Conservation (phyloP, 371 early-diverging fungal genomes). For the Mucor indicus region DNA sequence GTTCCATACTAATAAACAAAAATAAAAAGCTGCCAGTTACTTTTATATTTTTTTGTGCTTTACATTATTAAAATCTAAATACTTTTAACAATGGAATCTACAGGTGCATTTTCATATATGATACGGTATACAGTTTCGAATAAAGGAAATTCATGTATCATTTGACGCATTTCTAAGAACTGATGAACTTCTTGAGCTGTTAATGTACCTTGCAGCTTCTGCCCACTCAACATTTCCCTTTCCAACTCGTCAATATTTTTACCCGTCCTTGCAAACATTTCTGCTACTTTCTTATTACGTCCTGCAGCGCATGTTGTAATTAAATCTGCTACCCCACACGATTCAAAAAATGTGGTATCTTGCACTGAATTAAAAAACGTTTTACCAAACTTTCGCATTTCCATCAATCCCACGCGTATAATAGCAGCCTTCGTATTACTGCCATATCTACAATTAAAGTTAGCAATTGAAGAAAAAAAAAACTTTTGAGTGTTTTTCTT, state of each 20-base stretch:
- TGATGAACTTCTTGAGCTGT: conserved; percentile 89
- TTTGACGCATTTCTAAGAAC: conserved; percentile 65
- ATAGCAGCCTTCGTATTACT: conserved; percentile 97
- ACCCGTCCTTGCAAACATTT: conserved; percentile 80
- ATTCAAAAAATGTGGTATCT: conserved; percentile 91
- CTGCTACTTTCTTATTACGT: conserved; percentile 89
- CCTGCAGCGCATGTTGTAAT: conserved; percentile 95
- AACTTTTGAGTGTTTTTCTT: no score
- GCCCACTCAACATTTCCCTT: conserved; percentile 86
- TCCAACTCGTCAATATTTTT: conserved; percentile 87
- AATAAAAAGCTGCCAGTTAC: no score
- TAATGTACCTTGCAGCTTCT: conserved; percentile 96
- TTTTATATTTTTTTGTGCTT: no score
- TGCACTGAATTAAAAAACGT: conserved; percentile 73
- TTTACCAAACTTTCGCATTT: conserved; percentile 93
- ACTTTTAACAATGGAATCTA: conserved; percentile 55
- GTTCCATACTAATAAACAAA: no score
- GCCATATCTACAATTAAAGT: conserved; percentile 46
- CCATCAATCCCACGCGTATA: conserved; percentile 93
- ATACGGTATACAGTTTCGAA: conserved; percentile 88
- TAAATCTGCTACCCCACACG: conserved; percentile 89
- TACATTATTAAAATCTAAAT: conserved; percentile 48
- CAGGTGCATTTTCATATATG: conserved; percentile 69
- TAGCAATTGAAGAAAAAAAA: no score
- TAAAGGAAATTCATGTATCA: conserved; percentile 75